Conservation (phyloP, 192 early-diverging fungal species). For the Mortierella alpina region DNA sequence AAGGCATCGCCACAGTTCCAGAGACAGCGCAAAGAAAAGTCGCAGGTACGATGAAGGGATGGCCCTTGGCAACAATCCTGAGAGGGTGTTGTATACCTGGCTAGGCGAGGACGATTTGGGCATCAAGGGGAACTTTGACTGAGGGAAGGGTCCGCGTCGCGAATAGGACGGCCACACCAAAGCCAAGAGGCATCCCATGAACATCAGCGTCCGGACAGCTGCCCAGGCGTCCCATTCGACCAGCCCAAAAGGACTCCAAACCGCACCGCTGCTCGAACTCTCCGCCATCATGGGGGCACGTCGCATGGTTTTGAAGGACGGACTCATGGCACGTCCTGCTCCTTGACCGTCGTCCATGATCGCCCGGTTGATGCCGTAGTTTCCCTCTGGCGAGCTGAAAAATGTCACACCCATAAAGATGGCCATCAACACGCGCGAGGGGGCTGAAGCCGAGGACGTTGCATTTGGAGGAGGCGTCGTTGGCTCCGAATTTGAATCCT, state of each 20-base stretch:
- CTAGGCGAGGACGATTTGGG: slow-evolving; percentile 30
- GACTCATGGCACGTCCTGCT: slow-evolving; percentile 39
- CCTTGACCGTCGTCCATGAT: slow-evolving; percentile 52
- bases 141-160: slow-evolving; percentile 39
- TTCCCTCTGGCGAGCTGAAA: slow-evolving; percentile 57
- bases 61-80: slow-evolving; percentile 39
- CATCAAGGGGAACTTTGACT: slow-evolving; percentile 47
- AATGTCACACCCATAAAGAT: slow-evolving; percentile 69
- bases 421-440: slow-evolving; percentile 66
- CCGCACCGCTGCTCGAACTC: not conserved
- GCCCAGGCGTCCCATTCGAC: slow-evolving; percentile 50
- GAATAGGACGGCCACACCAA: slow-evolving; percentile 46
- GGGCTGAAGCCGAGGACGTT: slow-evolving; percentile 35
- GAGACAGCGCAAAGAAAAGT: slow-evolving; percentile 30
- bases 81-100: slow-evolving; percentile 38
- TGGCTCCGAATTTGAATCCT: slow-evolving; percentile 33
- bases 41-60: slow-evolving; percentile 48
- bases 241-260: slow-evolving; percentile 19
- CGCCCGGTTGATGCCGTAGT: slow-evolving; percentile 18
- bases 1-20: slow-evolving; percentile 50
- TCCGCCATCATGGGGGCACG: not conserved
- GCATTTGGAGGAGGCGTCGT: slow-evolving; percentile 51
- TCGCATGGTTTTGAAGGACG: slow-evolving; percentile 19
- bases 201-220: slow-evolving; percentile 31
- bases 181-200: slow-evolving; percentile 46